A percentile compares a stretch with the other conserved stretches of the same genome.
Evolutionary conservation across 2,329 filamentous ascomycete genomes (phyloP).

Genomic region (Aschersonia sp.): DNA sequence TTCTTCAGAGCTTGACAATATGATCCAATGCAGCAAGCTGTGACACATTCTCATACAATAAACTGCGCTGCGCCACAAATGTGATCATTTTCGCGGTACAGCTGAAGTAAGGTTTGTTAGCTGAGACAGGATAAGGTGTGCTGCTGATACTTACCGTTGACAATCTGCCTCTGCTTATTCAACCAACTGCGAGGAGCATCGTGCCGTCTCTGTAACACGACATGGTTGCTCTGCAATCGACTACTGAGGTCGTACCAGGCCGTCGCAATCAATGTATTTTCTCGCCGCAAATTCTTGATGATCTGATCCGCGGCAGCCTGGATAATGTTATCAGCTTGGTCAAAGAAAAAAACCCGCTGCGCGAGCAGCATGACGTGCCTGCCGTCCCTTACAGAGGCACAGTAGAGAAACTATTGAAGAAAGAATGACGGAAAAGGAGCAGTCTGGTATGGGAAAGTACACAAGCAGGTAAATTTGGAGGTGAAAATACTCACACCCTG

Average conservation of each 20-base stretch:
- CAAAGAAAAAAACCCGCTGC: neutral
- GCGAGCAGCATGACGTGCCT: too few relatives aligned
- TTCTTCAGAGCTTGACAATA: too few relatives aligned
- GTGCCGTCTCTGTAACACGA: constrained; percentile 59
- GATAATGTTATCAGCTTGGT: neutral
- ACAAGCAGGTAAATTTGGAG: too few relatives aligned
- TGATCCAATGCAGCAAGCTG: too few relatives aligned
- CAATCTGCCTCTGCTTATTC: constrained; percentile 64
- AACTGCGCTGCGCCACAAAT: neutral
- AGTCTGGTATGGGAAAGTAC: neutral
- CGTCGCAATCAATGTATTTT: constrained; percentile 65
- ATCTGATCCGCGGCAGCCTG: constrained; percentile 37
- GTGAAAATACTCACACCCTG: constrained; percentile 32
- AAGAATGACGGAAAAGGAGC: neutral
- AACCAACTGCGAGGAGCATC: constrained; percentile 72
- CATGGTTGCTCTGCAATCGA: constrained; percentile 69
- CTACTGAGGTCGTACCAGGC: constrained; percentile 76
- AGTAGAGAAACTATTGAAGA: neutral
- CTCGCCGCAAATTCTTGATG: constrained; percentile 57
- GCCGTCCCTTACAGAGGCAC: neutral
- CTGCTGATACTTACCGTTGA: constrained; percentile 39
- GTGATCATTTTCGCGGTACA: constrained; percentile 27
- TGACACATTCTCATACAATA: too few relatives aligned
- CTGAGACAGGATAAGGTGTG: constrained; percentile 28
- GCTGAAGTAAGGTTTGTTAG: constrained; percentile 24